Conservation (phyloP, 192 early-diverging fungal genomes). For the Haplosporangium gracile region DNA sequence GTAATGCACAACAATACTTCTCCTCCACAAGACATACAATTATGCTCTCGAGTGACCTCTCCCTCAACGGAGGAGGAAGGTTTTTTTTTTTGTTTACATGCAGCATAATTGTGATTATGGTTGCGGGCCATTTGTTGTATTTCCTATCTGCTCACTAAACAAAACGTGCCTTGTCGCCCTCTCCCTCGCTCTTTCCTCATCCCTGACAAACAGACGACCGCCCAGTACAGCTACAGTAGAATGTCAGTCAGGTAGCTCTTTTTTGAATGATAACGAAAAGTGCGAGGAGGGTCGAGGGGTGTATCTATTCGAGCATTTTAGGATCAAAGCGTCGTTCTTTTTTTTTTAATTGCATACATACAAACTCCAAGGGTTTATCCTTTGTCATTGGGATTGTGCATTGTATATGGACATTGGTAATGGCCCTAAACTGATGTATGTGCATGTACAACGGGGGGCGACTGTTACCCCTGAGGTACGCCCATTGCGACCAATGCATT, state of each 20-base stretch:
- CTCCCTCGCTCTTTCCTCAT: neutral
- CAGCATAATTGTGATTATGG: neutral
- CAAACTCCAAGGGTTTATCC: neutral
- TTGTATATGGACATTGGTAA: neutral
- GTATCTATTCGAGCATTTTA: too few relatives aligned
- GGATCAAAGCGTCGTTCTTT: neutral
- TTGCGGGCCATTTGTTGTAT: neutral
- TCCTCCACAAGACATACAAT: neutral
- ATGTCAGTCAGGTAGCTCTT: too few relatives aligned
- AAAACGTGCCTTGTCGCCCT: neutral
- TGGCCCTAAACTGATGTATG: too few relatives aligned
- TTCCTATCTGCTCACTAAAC: neutral
- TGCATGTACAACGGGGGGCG: neutral
- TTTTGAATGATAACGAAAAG: too few relatives aligned
- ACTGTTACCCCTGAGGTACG: neutral
- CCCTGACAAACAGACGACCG: neutral
- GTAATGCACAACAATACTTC: neutral
- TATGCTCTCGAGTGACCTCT: neutral
- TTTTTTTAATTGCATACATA: neutral
- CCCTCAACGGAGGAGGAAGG: neutral
- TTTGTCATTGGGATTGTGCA: neutral
- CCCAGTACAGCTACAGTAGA: too few relatives aligned
- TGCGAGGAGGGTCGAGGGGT: too few relatives aligned
- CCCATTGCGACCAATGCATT: too few relatives aligned
- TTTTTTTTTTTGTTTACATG: neutral